Evolutionary conservation across 345 rosid genomes (phyloP), one percentile per base, ranked within the genome.

Genomic region (Citrus inodora): DNA sequence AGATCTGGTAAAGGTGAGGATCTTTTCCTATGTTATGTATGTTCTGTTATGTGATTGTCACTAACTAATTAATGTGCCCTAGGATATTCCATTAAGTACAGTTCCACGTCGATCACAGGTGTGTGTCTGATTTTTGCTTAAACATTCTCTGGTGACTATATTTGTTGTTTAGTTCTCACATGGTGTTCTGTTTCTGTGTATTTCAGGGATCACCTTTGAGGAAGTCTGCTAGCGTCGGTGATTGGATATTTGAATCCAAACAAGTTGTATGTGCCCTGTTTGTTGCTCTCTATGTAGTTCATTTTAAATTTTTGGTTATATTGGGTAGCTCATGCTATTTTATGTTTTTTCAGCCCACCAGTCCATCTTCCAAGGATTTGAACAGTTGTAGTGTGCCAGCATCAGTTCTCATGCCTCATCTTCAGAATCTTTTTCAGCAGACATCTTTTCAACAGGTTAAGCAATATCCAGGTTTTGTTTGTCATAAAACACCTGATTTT

Each of bases 161-260:
- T 56, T 21, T 72, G 62, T 42, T 63, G 24, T 38, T 76, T 59
- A 71, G 22, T 70, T 74, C 87, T 79, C 64, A 76, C 73, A 79
- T 62, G 68, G 72, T 74, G 65, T 58, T 55, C 58, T 82, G n/a
- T 70, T 81, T 70, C 74, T 72, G 32, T 81, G 60, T 78, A 81
- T 81, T 83, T 72, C 88, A 97, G 98, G 87, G 86, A 32, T 90
- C 99, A n/a, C 89, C 98, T 63, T 85, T 97, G 76, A 89, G 91
- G 83, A 97, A 94, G 82, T 94, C 99, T 84, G 99, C 99, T 27
- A 94, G 99, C 27, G 97, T 93, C 3, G 98, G 98, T 75, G 98
- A 94, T 51, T 94, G 99, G 98, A 85, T 86, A 35, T 83, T 83
- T 73, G 98, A 92, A 38, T 80, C 95, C 72, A 93, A 88, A 79